Evolutionary conservation across 2,329 filamentous ascomycete genomes (phyloP).

Genomic region (Aspergillus fischeri): DNA sequence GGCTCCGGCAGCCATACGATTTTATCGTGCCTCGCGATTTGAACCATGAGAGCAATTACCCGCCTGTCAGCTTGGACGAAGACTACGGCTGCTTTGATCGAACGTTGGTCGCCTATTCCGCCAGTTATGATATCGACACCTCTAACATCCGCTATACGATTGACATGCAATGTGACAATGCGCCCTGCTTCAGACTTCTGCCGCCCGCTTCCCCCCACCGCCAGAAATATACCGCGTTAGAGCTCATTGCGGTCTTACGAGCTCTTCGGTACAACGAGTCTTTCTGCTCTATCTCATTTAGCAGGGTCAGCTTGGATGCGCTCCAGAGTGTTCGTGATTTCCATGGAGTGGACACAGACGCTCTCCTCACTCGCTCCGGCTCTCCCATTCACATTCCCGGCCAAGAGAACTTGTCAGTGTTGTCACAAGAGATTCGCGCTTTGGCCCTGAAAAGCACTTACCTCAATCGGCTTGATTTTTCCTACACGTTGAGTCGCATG

Average conservation of each 20-base stretch:
- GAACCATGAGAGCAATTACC: constrained; percentile 47
- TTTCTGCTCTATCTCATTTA: constrained; percentile 65
- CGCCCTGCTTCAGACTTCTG: constrained; percentile 62
- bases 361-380: constrained; percentile 57
- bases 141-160: constrained; percentile 63
- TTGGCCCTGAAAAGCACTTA: constrained; percentile 62
- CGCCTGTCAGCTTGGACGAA: constrained; percentile 48
- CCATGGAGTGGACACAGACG: constrained; percentile 60
- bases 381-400: constrained; percentile 51
- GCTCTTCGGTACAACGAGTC: constrained; percentile 67
- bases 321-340: constrained; percentile 60
- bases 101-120: constrained; percentile 65
- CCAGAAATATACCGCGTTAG: constrained; percentile 55
- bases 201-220: constrained; percentile 48
- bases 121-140: constrained; percentile 64
- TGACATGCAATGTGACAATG: constrained; percentile 60
- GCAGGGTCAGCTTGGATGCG: constrained; percentile 58
- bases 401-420: constrained; percentile 52
- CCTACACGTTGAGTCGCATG: constrained; percentile 55
- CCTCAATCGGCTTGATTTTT: constrained; percentile 63
- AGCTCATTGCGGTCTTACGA: constrained; percentile 67
- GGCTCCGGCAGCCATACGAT: constrained; percentile 59
- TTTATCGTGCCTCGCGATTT: constrained; percentile 57
- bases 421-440: constrained; percentile 66
- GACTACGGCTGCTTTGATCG: constrained; percentile 63